Percentiles rank a stretch among this genome's conserved stretches.
Conservation (phyloP, 108 stramenopile species). For the Skeletonema tropicum region DNA sequence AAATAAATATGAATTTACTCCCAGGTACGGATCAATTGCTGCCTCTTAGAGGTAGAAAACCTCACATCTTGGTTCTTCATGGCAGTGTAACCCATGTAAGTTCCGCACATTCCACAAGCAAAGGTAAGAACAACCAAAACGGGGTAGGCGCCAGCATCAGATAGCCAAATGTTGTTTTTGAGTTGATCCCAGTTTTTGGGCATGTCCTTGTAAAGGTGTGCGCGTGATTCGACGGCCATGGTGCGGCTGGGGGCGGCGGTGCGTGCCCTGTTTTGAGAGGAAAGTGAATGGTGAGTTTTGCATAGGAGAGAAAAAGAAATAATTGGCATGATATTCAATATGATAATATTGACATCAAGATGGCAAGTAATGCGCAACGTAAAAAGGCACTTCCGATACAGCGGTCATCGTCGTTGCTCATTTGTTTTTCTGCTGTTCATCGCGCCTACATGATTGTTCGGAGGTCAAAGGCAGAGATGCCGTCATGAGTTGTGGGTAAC, state of each 20-base stretch:
- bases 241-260: constrained; percentile 41
- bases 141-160: constrained; percentile 74
- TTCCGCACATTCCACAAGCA: constrained; percentile 50
- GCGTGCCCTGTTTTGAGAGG: constrained; percentile 18
- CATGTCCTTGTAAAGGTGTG: constrained; percentile 40
- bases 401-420: not conserved
- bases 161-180: constrained; percentile 60
- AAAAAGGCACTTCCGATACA: not conserved
- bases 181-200: constrained; percentile 41
- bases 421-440: not conserved
- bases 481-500: not conserved
- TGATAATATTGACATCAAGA: not conserved
- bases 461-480: not conserved
- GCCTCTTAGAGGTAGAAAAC: constrained; percentile 51
- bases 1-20: constrained; percentile 20
- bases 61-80: constrained; percentile 60
- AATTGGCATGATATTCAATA: not conserved
- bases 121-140: constrained; percentile 58
- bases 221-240: constrained; percentile 51
- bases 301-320: not conserved
- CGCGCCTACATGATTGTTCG: not conserved
- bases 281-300: not conserved
- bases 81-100: constrained; percentile 40
- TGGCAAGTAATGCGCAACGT: not conserved
- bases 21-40: constrained; percentile 66